phyloP scores from a whole-genome alignment of 2,329 filamentous ascomycete genomes.

The Talaromyces sp. region DNA sequence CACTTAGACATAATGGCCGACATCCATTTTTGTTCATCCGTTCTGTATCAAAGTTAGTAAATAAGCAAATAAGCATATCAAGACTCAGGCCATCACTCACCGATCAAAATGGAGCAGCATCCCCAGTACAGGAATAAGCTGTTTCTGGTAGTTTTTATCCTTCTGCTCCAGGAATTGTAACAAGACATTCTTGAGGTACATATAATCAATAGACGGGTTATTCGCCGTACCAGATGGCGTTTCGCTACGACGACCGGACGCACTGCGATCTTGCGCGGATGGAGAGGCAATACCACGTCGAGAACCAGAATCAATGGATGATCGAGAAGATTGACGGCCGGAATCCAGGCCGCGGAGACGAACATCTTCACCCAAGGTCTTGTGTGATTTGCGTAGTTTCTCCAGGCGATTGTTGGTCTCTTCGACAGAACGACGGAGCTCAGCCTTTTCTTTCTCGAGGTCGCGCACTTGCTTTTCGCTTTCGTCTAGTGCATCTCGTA shows the following conservation, averaged over 20 bases:
- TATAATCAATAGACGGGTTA: slow-evolving; percentile 55
- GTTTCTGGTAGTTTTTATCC: slow-evolving; percentile 69
- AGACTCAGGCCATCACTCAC: slow-evolving; percentile 41
- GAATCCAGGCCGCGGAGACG: slow-evolving; percentile 49
- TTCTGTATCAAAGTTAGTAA: slow-evolving; percentile 45
- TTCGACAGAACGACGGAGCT: slow-evolving; percentile 74
- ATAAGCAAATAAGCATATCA: too few species aligned
- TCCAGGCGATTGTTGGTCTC: slow-evolving; percentile 77
- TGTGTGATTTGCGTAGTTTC: slow-evolving; percentile 71
- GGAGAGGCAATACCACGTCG: slow-evolving; percentile 53
- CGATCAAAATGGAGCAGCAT: slow-evolving; percentile 69
- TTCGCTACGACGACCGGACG: slow-evolving; percentile 38
- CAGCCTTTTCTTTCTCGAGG: slow-evolving; percentile 78
- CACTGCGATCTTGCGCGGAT: slow-evolving; percentile 40
- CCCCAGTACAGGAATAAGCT: slow-evolving; percentile 66
- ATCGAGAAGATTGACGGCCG: slow-evolving; percentile 57
- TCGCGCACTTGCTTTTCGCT: slow-evolving; percentile 82
- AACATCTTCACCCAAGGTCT: slow-evolving; percentile 62
- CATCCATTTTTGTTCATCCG: slow-evolving; percentile 86
- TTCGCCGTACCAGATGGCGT: slow-evolving; percentile 36
- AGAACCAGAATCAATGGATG: slow-evolving; percentile 60
- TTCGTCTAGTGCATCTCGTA: slow-evolving; percentile 80
- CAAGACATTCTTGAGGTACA: slow-evolving; percentile 68
- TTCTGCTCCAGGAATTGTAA: slow-evolving; percentile 68
- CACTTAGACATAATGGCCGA: slow-evolving; percentile 65